Percentiles rank a stretch among this genome's conserved stretches.
These are phyloP conservation scores for Hyaloscypha variabilis DNA, from an alignment of 495 filamentous ascomycete species.

Conservation along the genomic window DNA sequence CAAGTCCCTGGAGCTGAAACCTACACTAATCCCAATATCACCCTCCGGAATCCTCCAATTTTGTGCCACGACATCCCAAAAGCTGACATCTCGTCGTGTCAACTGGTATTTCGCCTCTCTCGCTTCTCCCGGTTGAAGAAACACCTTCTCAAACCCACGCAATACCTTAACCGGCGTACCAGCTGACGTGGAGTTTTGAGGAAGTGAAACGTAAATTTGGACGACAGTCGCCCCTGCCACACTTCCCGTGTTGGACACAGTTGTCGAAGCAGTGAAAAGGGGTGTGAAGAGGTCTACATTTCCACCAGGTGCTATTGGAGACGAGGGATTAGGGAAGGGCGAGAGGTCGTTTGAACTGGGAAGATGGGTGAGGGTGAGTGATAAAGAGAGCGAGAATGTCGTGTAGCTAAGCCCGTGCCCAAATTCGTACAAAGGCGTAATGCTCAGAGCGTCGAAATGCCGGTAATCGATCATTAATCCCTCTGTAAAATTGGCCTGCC, in stretches of 20 bases:
- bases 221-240: slow-evolving; percentile 72
- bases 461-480: slow-evolving; percentile 42
- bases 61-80: slow-evolving; percentile 28
- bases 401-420: slow-evolving; percentile 74
- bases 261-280: slow-evolving; percentile 69
- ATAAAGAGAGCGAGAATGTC: slow-evolving; percentile 60
- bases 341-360: slow-evolving; percentile 43
- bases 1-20: slow-evolving; percentile 32
- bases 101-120: slow-evolving; percentile 24
- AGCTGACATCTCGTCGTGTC: slow-evolving; percentile 35
- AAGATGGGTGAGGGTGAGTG: slow-evolving; percentile 51
- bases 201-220: slow-evolving; percentile 82
- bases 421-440: slow-evolving; percentile 69
- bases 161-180: slow-evolving; percentile 30
- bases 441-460: slow-evolving; percentile 68
- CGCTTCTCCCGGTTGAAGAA: slow-evolving; percentile 20
- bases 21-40: slow-evolving; percentile 25
- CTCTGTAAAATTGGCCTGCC: slow-evolving; percentile 26
- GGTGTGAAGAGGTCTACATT: slow-evolving; percentile 74
- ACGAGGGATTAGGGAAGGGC: slow-evolving; percentile 1
- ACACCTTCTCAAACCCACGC: slow-evolving; percentile 35
- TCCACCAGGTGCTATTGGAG: slow-evolving; percentile 54
- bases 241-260: slow-evolving; percentile 79
- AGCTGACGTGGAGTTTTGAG: slow-evolving; percentile 42
- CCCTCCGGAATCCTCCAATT: slow-evolving; percentile 29